Evolutionary conservation across 441 rosid genomes (phyloP).

Genomic region (Pelargonium fulgidum): DNA sequence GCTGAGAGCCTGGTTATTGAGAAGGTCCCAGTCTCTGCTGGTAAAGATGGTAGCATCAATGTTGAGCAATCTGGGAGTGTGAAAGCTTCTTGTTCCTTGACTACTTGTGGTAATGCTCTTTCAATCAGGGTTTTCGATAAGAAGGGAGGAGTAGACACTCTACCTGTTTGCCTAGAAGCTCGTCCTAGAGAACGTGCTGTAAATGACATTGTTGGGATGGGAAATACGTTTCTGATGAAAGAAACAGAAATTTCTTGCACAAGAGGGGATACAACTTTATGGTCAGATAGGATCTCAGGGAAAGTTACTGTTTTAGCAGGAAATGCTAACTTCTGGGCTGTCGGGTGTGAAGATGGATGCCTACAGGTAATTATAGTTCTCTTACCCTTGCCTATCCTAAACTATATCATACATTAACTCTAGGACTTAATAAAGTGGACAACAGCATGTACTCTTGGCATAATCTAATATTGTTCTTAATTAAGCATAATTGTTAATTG

Average conservation of each 20-base stretch:
- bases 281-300: constrained; percentile 86
- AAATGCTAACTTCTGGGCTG: constrained; percentile 95
- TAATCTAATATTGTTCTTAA: background rate
- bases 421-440: background rate
- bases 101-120: constrained; percentile 30
- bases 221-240: constrained; percentile 49
- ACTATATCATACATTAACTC: background rate
- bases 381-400: background rate
- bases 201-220: constrained; percentile 68
- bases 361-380: constrained; percentile 49
- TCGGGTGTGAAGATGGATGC: constrained; percentile 93
- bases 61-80: constrained; percentile 52
- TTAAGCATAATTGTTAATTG: background rate
- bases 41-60: constrained; percentile 45
- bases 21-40: constrained; percentile 52
- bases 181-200: constrained; percentile 65
- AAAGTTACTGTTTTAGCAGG: constrained; percentile 91
- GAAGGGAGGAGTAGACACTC: constrained; percentile 57
- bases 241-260: constrained; percentile 81
- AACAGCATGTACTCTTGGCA: background rate
- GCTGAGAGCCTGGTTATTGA: constrained; percentile 77
- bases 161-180: constrained; percentile 86
- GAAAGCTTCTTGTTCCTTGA: constrained; percentile 41
- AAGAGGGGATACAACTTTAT: constrained; percentile 62
- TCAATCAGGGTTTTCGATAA: constrained; percentile 76